Base-by-base conservation (phyloP, 202 grass and related monocot species). In the Brachypodium distachyon region DNA sequence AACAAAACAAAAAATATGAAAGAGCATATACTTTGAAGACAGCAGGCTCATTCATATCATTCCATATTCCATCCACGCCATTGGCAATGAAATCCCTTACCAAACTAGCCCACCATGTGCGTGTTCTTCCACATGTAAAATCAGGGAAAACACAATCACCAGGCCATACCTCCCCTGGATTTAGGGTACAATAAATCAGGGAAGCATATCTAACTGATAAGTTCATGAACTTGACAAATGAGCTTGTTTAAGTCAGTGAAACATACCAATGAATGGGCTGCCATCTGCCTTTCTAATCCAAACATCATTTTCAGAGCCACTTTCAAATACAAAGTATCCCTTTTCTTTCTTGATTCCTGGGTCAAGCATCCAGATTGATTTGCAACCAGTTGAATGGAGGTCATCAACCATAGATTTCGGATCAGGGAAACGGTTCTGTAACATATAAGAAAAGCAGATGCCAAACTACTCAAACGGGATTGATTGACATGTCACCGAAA, bases 281-380 rank as follows among this genome's bases (percentile, higher is more conserved):
- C 49, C 79, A 84, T 94, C 82, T 28, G 73, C 85, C 25, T 75
- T 94, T 77, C 83, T 83, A 69, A 94, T 83, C 95, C 95, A 97
- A 57, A 88, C 87, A 88, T 97, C 82, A 46, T 56, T 86, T 88
- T 83, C 17, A 59, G 89, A 88, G 77, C 95, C 91, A 80, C 91
- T 92, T 21, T 92, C 91, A 81, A 87, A 97, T 31, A 72, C 87
- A 92, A 86, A 92, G 82, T 92, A 97, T 12, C 89, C 91, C 13
- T 90, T 51, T 61, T 97, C 89, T 21, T 84, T 86, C 84, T 97
- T 94, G 23, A 97, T 97, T 50, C 95, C 95, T 70, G 95, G 95
- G 51, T 97, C 95, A 86, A 97, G 89, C 95, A 97, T 97, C 95
- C 95, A 97, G 26, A 97, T 92, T 90, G 95, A 92, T 72, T 92